Base-by-base conservation (phyloP, 2,329 filamentous ascomycete genomes). In the Chaetoscypha palmicola region DNA sequence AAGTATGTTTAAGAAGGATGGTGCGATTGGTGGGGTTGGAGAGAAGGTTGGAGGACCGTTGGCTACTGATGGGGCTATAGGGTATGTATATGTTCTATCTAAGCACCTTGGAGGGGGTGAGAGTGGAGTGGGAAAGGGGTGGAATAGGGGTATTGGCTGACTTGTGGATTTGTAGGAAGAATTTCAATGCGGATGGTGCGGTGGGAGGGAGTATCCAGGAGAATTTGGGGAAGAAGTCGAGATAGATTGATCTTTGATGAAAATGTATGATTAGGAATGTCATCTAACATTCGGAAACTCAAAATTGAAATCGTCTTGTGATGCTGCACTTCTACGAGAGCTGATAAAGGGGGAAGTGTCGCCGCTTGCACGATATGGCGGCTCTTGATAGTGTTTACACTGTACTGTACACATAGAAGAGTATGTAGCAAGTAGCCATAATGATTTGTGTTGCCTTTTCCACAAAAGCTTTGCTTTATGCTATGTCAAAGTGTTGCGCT, bases 41-140 rank as follows among this genome's bases (percentile, higher is more conserved):
- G 56, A 66, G 47, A 62, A 62, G 47, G 40, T 67, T 16, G 65
- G 64, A 8, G 65, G 65, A 1, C 63, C 63, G 1, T 58, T 67
- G 17, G 55, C 60, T 22, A 57, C 56, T 22, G 40, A 62, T 19
- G 64, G 65, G 2, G 48, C 52, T 7, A 60, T 67, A 41, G 64
- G 65, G 12, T 50, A 19, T 24, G 48, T 43, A 14, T 7, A 19
- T 28, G 7, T 30, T 38, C 11, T 45, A 16, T 26, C n/a, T 35
- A 12, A n/a, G 21, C 16, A 2, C 11, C 11, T 31, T 38, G 24
- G 7, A 16, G 10, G 37, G 17, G 19, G 32, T 19, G 24, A 31
- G 16, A 23, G 33, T 14, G 16, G 30, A 16, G 33, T 14, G 23
- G 22, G 9, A 23, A 22, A 33, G n/a, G 17, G 21, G 16, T 12